phyloP scores from a whole-genome alignment of 441 rosid genomes.

The Arabidopsis lyrata region DNA sequence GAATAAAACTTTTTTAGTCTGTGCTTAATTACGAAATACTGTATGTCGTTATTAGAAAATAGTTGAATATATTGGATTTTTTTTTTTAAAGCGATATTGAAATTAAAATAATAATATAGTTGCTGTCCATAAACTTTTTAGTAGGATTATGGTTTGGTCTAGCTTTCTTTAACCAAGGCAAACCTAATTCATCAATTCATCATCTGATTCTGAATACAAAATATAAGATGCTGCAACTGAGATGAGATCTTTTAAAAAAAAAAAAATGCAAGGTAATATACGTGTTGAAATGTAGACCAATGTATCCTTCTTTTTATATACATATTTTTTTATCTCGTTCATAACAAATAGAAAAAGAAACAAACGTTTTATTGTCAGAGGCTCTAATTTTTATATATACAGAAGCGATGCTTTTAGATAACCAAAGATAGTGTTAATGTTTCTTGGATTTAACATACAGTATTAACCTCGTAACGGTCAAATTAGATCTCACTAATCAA shows the following conservation, averaged over 20 bases:
- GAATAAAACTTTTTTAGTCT: too few relatives aligned
- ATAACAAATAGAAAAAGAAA: slow-evolving; percentile 1
- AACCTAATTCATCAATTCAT: not conserved
- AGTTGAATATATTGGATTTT: too few relatives aligned
- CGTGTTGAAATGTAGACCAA: slow-evolving; percentile 6
- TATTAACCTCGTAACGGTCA: slow-evolving; percentile 29
- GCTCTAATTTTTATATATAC: slow-evolving; percentile 12
- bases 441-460: slow-evolving; percentile 17
- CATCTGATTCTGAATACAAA: not conserved
- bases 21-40: too few relatives aligned
- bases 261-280: not conserved
- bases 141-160: not conserved
- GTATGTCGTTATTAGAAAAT: too few relatives aligned
- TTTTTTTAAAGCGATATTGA: too few relatives aligned
- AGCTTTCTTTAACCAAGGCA: not conserved
- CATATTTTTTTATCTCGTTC: too few relatives aligned
- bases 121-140: not conserved
- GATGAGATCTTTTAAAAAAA: not conserved
- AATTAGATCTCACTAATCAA: slow-evolving; percentile 23
- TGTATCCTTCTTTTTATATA: not conserved
- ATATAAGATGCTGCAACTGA: not conserved
- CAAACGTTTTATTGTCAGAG: slow-evolving; percentile 4
- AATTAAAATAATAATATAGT: too few relatives aligned
- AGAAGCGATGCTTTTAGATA: slow-evolving; percentile 11
- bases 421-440: slow-evolving; percentile 14